Conservation (phyloP, 768 basidiomycete genomes). For the Gyrodon lividus region DNA sequence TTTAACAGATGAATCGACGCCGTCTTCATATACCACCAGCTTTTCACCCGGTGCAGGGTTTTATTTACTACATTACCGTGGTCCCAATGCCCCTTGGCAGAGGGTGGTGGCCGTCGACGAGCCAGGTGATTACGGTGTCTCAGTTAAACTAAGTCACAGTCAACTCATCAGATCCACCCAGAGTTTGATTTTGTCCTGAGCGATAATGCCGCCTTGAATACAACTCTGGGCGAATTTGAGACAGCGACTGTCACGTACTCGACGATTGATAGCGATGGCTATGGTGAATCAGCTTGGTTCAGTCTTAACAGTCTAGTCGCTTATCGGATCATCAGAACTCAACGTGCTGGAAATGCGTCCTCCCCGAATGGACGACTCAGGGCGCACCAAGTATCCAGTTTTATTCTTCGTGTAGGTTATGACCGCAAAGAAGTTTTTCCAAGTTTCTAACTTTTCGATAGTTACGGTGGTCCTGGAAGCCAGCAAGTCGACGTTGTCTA, state of each 20-base stretch:
- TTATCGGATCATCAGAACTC: conserved; percentile 53
- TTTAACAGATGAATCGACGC: conserved; percentile 50
- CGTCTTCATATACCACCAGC: conserved; percentile 59
- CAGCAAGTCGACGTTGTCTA: conserved; percentile 74
- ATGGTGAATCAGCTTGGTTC: conserved; percentile 46
- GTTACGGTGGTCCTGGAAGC: conserved; percentile 88
- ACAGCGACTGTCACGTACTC: conserved; percentile 65
- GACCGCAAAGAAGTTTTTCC: neutral
- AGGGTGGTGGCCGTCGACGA: conserved; percentile 61
- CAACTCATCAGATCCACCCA: conserved; percentile 25
- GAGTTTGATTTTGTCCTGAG: conserved; percentile 67
- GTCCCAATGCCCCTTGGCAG: conserved; percentile 88
- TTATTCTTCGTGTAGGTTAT: conserved; percentile 73
- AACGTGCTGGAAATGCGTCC: conserved; percentile 92
- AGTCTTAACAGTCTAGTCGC: conserved; percentile 16
- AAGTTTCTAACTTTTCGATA: conserved; percentile 29
- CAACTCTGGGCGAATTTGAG: conserved; percentile 66
- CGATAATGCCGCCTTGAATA: conserved; percentile 65
- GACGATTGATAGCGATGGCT: conserved; percentile 78
- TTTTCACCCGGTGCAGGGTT: conserved; percentile 89
- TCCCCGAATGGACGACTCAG: conserved; percentile 89
- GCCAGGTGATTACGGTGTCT: conserved; percentile 35
- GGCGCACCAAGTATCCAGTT: conserved; percentile 94
- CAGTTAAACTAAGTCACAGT: neutral
- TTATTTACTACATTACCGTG: conserved; percentile 76